Conservation (phyloP, 345 rosid species). For the Dimocarpus longan region DNA sequence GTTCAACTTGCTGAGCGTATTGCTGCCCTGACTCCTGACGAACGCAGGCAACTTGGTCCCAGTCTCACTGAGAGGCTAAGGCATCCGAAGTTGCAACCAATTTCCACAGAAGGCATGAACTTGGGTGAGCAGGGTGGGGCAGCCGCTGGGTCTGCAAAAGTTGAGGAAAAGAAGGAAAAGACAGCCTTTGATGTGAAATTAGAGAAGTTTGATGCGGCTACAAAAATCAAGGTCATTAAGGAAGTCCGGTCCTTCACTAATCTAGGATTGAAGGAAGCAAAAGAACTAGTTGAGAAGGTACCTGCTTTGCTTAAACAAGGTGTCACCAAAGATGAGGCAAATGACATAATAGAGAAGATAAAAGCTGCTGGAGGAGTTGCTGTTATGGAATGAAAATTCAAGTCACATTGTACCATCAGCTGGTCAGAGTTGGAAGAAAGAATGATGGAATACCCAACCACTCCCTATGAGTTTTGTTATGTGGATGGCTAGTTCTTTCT, state of each 20-base stretch:
- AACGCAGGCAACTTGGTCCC: slow-evolving; percentile 42
- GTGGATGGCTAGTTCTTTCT: background rate
- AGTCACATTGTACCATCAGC: background rate
- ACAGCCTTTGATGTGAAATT: slow-evolving; percentile 51
- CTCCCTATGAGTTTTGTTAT: background rate
- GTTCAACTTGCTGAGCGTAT: slow-evolving; percentile 59
- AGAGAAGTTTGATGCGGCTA: slow-evolving; percentile 55
- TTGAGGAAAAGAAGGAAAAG: slow-evolving; percentile 47
- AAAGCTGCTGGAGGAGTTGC: slow-evolving; percentile 54
- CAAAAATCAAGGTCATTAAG: slow-evolving; percentile 54
- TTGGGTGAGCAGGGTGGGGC: slow-evolving; percentile 34
- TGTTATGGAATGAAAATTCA: slow-evolving; percentile 42
- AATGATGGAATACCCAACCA: too few species aligned
- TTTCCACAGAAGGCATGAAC: slow-evolving; percentile 40
- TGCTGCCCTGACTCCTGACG: slow-evolving; percentile 41
- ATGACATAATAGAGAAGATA: slow-evolving; percentile 43
- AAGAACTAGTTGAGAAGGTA: slow-evolving; percentile 52
- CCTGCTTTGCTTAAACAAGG: slow-evolving; percentile 52
- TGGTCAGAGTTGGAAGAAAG: background rate
- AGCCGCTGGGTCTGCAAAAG: slow-evolving; percentile 30
- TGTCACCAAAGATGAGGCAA: slow-evolving; percentile 52
- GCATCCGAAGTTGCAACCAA: slow-evolving; percentile 34
- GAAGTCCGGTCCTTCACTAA: slow-evolving; percentile 48
- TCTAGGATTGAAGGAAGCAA: slow-evolving; percentile 59
- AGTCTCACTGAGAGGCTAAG: slow-evolving; percentile 31